These are phyloP conservation scores for Euphorbia schlechtendalii DNA, from an alignment of 441 rosid genomes.

Conservation along the genomic window DNA sequence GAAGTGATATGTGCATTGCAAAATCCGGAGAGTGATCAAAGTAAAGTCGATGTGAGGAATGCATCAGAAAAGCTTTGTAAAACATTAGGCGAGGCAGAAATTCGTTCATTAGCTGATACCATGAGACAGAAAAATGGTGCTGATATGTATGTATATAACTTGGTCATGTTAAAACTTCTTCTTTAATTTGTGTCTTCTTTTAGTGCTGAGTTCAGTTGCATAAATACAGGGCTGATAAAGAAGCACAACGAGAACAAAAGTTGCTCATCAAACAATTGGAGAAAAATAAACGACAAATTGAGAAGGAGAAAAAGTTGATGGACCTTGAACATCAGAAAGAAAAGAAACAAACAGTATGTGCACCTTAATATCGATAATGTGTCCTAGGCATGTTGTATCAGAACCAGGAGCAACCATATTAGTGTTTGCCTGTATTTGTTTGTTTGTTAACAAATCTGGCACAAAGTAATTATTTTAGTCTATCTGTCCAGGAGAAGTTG, in stretches of 20 bases:
- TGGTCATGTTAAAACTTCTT: not conserved
- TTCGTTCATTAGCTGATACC: slow-evolving; percentile 43
- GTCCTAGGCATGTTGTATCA: not conserved
- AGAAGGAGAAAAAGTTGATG: slow-evolving; percentile 65
- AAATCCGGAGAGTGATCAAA: slow-evolving; percentile 35
- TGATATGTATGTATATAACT: slow-evolving; percentile 41
- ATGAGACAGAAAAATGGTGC: slow-evolving; percentile 48
- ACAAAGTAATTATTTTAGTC: not conserved
- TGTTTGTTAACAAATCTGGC: not conserved
- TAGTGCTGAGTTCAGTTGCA: slow-evolving; percentile 8
- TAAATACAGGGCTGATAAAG: slow-evolving; percentile 51
- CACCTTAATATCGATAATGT: not conserved
- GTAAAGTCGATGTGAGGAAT: slow-evolving; percentile 31
- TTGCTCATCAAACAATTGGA: slow-evolving; percentile 53
- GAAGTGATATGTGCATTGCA: slow-evolving; percentile 52
- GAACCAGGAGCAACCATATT: not conserved
- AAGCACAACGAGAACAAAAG: slow-evolving; percentile 55
- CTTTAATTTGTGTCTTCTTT: slow-evolving; percentile 2
- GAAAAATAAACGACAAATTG: slow-evolving; percentile 59
- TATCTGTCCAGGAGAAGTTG: slow-evolving; percentile 59
- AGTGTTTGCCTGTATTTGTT: not conserved
- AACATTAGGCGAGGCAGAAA: slow-evolving; percentile 49
- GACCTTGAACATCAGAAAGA: slow-evolving; percentile 60
- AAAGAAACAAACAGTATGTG: slow-evolving; percentile 49
- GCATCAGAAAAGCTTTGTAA: slow-evolving; percentile 63